Evolutionary conservation across 2,329 filamentous ascomycete species (phyloP).

Genomic region (Colletotrichum sp.): DNA sequence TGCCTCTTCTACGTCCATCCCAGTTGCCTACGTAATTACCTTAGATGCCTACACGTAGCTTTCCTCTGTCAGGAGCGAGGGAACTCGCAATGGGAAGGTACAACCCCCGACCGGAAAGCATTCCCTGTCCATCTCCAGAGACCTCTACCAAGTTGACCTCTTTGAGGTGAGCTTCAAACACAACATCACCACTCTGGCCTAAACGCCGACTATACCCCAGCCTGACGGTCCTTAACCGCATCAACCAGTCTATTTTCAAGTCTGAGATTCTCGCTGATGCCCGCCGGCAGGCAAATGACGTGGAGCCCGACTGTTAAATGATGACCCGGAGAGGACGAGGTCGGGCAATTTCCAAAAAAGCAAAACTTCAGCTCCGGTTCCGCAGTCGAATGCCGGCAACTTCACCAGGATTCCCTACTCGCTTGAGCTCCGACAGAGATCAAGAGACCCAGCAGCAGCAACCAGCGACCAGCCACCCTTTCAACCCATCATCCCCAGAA

Average conservation of each 20-base stretch:
- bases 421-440: neutral
- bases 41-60: neutral
- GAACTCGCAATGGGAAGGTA: neutral
- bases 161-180: neutral
- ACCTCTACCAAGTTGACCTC: neutral
- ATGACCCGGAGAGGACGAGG: neutral
- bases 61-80: neutral
- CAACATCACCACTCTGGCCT: neutral
- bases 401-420: neutral
- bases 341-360: neutral
- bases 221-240: neutral
- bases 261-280: neutral
- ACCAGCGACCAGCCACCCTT: neutral
- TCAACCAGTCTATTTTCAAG: neutral
- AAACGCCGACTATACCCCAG: neutral
- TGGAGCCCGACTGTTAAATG: neutral
- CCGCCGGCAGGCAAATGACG: neutral
- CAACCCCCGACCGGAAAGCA: neutral
- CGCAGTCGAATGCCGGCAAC: conserved; percentile 4
- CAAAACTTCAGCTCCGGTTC: neutral
- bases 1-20: neutral
- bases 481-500: neutral
- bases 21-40: neutral
- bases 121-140: neutral
- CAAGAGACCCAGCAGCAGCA: neutral